phyloP scores from a whole-genome alignment of 2,329 filamentous ascomycete genomes.

The Aspergillus pseudoviridinutans region DNA sequence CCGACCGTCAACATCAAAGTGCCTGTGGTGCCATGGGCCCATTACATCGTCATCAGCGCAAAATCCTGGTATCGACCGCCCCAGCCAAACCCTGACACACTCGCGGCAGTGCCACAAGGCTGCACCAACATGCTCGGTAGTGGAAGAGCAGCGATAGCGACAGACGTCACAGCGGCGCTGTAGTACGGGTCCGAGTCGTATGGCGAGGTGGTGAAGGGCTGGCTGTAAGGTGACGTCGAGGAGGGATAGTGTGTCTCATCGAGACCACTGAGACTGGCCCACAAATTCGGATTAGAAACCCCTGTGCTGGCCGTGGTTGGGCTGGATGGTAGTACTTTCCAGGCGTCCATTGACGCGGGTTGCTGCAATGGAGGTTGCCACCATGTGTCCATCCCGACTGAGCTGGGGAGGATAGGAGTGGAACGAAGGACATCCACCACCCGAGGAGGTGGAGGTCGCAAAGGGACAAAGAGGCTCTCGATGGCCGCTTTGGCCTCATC shows the following conservation, averaged over 20 bases:
- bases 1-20: constrained; percentile 23
- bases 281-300: constrained; percentile 70
- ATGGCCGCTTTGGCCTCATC: constrained; percentile 90
- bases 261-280: constrained; percentile 69
- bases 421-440: constrained; percentile 87
- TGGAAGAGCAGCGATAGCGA: constrained; percentile 71
- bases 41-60: constrained; percentile 71
- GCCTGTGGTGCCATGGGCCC: constrained; percentile 28
- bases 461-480: constrained; percentile 75
- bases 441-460: constrained; percentile 81
- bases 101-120: constrained; percentile 74
- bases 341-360: constrained; percentile 72
- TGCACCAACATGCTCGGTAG: constrained; percentile 82
- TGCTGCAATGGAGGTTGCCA: constrained; percentile 73
- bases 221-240: constrained; percentile 74
- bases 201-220: constrained; percentile 68
- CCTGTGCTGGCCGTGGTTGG: constrained; percentile 68
- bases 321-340: constrained; percentile 88
- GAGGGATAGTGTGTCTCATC: constrained; percentile 70
- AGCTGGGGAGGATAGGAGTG: constrained; percentile 79
- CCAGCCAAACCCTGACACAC: constrained; percentile 79
- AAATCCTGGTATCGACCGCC: constrained; percentile 75
- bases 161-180: constrained; percentile 69
- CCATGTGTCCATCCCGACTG: constrained; percentile 67
- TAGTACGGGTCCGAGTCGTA: constrained; percentile 64